Evolutionary conservation across 1,139 yeast species (phyloP).

Genomic region (Taiozyma sp.): DNA sequence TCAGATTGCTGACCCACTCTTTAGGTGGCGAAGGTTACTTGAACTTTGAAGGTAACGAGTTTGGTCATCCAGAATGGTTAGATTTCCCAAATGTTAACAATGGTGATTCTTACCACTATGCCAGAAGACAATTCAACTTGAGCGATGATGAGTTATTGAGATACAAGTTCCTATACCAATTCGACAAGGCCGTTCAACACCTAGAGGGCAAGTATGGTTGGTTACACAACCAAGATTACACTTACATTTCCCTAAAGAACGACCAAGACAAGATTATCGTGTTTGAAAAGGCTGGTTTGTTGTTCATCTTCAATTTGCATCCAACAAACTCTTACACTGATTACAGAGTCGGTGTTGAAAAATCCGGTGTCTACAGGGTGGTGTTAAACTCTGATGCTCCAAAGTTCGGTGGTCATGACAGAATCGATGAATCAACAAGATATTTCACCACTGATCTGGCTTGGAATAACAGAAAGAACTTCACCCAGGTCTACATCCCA

Average conservation of each 20-base stretch:
- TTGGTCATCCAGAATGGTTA: constrained; percentile 99
- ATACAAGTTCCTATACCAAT: constrained; percentile 70
- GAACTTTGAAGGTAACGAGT: constrained; percentile 96
- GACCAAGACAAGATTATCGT: constrained; percentile 85
- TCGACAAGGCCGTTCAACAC: constrained; percentile 82
- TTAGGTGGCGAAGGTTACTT: constrained; percentile 96
- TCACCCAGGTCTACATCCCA: constrained; percentile 80
- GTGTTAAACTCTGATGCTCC: constrained; percentile 70
- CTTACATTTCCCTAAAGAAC: constrained; percentile 83
- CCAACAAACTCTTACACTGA: constrained; percentile 80
- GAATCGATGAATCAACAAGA: constrained; percentile 53
- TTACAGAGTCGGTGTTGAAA: constrained; percentile 84
- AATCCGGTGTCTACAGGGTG: constrained; percentile 69
- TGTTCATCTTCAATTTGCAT: constrained; percentile 87
- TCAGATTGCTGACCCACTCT: constrained; percentile 78
- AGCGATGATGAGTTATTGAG: constrained; percentile 76
- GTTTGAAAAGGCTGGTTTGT: constrained; percentile 80
- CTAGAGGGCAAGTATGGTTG: constrained; percentile 69
- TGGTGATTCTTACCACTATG: constrained; percentile 84
- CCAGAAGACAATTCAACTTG: constrained; percentile 90
- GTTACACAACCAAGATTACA: constrained; percentile 68
- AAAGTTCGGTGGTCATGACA: constrained; percentile 76
- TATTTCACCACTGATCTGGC: constrained; percentile 66
- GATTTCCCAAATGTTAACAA: constrained; percentile 95
- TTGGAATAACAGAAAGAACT: constrained; percentile 81